A percentile compares a stretch with the other conserved stretches of the same genome.
Conservation (phyloP, 2,329 filamentous ascomycete genomes). For the Dothiorella sarmentorum region DNA sequence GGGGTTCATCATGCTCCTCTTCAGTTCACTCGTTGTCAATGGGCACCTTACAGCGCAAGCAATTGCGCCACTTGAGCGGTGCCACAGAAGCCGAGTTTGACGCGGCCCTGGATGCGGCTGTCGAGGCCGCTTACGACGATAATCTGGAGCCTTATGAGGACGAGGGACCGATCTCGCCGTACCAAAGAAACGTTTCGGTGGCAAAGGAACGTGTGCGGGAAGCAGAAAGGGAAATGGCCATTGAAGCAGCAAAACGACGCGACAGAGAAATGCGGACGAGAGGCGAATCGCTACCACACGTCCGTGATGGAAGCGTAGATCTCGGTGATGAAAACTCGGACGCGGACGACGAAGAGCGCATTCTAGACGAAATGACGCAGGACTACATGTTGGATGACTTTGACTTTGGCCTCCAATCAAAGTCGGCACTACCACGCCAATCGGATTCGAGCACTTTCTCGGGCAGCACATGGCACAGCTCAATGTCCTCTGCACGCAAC, state of each 20-base stretch:
- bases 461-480: conserved; percentile 74
- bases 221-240: conserved; percentile 66
- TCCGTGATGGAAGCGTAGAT: conserved; percentile 30
- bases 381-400: conserved; percentile 83
- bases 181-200: conserved; percentile 61
- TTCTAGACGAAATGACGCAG: conserved; percentile 80
- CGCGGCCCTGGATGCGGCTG: conserved; percentile 87
- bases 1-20: conserved; percentile 67
- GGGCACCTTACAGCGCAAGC: conserved; percentile 65
- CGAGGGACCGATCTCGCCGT: conserved; percentile 32
- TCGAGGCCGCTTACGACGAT: conserved; percentile 94
- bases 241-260: conserved; percentile 58
- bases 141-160: conserved; percentile 71
- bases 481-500: conserved; percentile 67
- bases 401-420: conserved; percentile 66
- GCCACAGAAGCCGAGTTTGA: conserved; percentile 88
- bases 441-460: conserved; percentile 79
- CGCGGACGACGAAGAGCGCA: conserved; percentile 49
- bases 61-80: conserved; percentile 65
- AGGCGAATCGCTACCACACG: conserved; percentile 44
- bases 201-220: conserved; percentile 73
- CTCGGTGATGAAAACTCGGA: conserved; percentile 30
- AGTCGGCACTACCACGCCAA: conserved; percentile 68
- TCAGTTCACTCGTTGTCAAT: conserved; percentile 80
- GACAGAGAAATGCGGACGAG: conserved; percentile 49